Conservation (phyloP, 202 grass and related monocot species). For the Panicum virgatum region DNA sequence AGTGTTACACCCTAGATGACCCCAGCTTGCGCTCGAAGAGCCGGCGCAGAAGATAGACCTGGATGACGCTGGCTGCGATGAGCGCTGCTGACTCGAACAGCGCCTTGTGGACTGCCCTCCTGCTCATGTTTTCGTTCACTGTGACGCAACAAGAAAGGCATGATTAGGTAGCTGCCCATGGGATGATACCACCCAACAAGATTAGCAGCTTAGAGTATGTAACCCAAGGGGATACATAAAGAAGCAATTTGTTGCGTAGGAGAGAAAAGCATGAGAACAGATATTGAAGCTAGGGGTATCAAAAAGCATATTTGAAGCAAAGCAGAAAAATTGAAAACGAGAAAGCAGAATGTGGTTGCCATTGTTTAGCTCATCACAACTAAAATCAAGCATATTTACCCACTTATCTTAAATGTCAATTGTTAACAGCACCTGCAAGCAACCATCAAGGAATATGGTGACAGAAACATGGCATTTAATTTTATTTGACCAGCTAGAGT, state of each 20-base stretch:
- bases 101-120: slow-evolving; percentile 82
- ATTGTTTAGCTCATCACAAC: not conserved
- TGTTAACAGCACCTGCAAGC: not conserved
- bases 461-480: not conserved
- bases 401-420: not conserved
- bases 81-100: slow-evolving; percentile 72
- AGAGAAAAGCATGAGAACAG: not conserved
- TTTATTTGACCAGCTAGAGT: not conserved
- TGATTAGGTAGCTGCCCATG: not conserved
- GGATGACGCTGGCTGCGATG: slow-evolving; percentile 73
- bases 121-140: slow-evolving; percentile 98
- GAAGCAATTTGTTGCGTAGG: not conserved
- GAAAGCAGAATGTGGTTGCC: not conserved
- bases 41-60: slow-evolving; percentile 85
- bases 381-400: not conserved
- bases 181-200: not conserved
- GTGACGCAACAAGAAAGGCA: not conserved
- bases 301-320: not conserved
- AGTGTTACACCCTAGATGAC: slow-evolving; percentile 67
- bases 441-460: not conserved
- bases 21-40: slow-evolving; percentile 98
- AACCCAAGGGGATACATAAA: not conserved
- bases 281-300: not conserved
- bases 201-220: not conserved
- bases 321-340: not conserved